Evolutionary conservation across 768 basidiomycete genomes (phyloP).

Genomic region (Suillus brevipes): DNA sequence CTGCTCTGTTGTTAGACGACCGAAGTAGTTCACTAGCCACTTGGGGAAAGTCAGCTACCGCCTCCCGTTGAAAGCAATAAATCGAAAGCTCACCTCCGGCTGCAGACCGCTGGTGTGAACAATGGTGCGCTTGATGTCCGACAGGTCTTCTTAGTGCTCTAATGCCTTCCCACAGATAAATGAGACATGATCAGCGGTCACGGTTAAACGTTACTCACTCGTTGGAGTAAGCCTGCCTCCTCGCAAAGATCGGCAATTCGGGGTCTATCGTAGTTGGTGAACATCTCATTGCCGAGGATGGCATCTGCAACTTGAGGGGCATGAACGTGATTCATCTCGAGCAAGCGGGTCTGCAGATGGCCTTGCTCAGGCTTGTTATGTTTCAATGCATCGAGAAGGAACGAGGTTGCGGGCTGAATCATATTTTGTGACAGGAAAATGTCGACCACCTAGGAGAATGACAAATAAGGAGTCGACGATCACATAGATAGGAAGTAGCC

Average conservation of each 20-base stretch:
- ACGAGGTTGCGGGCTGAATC: slow-evolving; percentile 98
- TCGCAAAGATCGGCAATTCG: slow-evolving; percentile 98
- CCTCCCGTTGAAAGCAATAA: slow-evolving; percentile 8
- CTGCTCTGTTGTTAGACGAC: slow-evolving; percentile 94
- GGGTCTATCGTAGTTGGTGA: slow-evolving; percentile 93
- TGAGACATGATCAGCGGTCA: slow-evolving; percentile 1
- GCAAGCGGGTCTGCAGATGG: slow-evolving; percentile 89
- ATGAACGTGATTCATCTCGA: slow-evolving; percentile 97
- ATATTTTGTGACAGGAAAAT: slow-evolving; percentile 99
- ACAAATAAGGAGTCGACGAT: slow-evolving; percentile 5
- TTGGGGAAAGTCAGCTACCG: slow-evolving; percentile 28
- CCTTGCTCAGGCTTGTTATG: slow-evolving; percentile 98
- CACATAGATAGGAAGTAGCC: slow-evolving; percentile 18
- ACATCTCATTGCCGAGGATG: slow-evolving; percentile 98
- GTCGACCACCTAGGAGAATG: slow-evolving; percentile 72
- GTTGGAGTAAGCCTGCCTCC: slow-evolving; percentile 93
- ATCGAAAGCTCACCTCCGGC: slow-evolving; percentile 60
- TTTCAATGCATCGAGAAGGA: slow-evolving; percentile 95
- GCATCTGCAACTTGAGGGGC: slow-evolving; percentile 99
- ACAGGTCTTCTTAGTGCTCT: slow-evolving; percentile 96
- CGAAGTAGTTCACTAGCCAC: slow-evolving; percentile 99
- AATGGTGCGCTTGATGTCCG: slow-evolving; percentile 98
- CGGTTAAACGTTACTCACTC: slow-evolving; percentile 49
- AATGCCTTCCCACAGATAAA: slow-evolving; percentile 66
- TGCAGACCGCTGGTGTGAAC: slow-evolving; percentile 87